Evolutionary conservation across 768 basidiomycete species (phyloP), one percentile per base, ranked within the genome.

Genomic region (Termitomyces sp.): DNA sequence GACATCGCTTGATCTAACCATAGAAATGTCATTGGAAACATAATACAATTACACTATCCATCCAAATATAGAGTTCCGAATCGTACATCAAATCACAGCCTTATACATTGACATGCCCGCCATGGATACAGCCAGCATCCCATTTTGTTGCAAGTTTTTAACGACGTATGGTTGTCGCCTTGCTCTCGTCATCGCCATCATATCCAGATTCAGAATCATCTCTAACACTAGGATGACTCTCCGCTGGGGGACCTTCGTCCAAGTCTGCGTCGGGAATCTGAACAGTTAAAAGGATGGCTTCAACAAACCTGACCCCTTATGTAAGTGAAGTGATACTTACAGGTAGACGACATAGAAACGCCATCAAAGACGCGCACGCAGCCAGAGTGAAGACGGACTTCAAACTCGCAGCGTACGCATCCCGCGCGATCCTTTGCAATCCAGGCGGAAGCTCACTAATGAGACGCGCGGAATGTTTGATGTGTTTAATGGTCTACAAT

Each of bases 381-480:
- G 84, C 82, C 60, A 85, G 75, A 20, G 76, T 69, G 70, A 87
- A 88, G 2, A 88, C 86, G 3, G 77, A 76, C 15, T 74, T 77
- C 24, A 88, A 67, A 33, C 81, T 78, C 40, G 74, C 70, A 0
- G 78, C 81, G 64, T 88, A 88, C 15, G 86, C 78, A 39, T 82
- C 83, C 53, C 82, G 73, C 8, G 85, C 87, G 16, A 75, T 70
- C 6, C 75, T 68, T 59, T 84, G 85, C 9, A 84, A 61, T 7
- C 77, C 79, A 0, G 78, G 81, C 0, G 79, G 75, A 16, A 88
- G 77, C 3, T 55, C 66, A 4, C 69, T 73, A 4, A 89, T 78
- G 18, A 84, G 69, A 18, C 75, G 79, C 12, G 84, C 74, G 16
- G 84, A 84, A 61, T 84, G 82, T 4, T 84, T 77, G 60, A 89